A percentile compares a stretch with the other conserved stretches of the same genome.
Conservation (phyloP, 257 asterid species). For the Osmanthus fragrans region DNA sequence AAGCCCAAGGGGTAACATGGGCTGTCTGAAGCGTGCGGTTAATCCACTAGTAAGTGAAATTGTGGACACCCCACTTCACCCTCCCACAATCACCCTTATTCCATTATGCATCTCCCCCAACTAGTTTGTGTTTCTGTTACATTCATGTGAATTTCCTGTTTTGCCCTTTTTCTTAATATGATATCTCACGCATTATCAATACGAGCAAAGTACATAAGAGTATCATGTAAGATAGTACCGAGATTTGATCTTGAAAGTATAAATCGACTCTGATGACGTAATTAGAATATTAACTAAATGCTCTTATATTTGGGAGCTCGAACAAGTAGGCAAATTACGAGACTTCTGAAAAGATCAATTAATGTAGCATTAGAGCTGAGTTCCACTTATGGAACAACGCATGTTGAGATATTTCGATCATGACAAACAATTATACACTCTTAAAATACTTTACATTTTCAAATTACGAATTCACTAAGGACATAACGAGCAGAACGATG, state of each 20-base stretch:
- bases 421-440: not conserved
- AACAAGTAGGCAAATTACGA: too few relatives aligned
- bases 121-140: not conserved
- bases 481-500: not conserved
- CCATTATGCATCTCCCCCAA: not conserved
- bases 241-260: not conserved
- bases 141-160: not conserved
- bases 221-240: not conserved
- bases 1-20: slow-evolving; percentile 3
- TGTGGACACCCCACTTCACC: slow-evolving; percentile 38
- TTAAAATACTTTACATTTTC: not conserved
- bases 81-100: slow-evolving; percentile 4
- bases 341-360: too few relatives aligned
- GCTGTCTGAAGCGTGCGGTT: slow-evolving; percentile 37
- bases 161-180: not conserved
- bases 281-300: too few relatives aligned
- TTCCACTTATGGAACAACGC: not conserved
- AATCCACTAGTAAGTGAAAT: slow-evolving; percentile 24
- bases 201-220: not conserved
- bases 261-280: not conserved
- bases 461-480: not conserved
- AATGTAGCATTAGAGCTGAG: too few relatives aligned
- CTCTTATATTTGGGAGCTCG: not conserved
- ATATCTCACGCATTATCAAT: not conserved
- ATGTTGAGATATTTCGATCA: too few relatives aligned